Evolutionary conservation across 306 rosid species (phyloP), one percentile per base, ranked within the genome.

Genomic region (Aeschynomene evenia): DNA sequence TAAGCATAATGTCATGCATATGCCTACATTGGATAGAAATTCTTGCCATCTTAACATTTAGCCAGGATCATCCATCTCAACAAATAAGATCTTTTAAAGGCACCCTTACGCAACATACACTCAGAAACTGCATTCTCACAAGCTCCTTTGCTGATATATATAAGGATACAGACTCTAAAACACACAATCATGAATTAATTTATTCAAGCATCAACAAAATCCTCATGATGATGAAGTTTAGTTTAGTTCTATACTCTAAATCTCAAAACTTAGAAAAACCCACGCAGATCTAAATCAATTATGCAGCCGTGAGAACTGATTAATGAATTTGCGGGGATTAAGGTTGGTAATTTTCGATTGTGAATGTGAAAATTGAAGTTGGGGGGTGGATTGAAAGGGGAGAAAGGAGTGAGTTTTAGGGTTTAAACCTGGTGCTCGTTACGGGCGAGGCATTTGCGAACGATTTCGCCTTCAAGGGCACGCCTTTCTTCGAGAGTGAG

Each of bases 391-490:
- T 28, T 4, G 5, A 45, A 45, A 9, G 21, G 20, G 51, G 51
- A 45, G 1, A 33, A 28, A 34, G 39, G 39, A 9, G 39, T 7
- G 39, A 5, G 31, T 0, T 28, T 13, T 13, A 40, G 48, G 48
- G 31, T 28, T 28, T 28, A 3, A 1, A 93, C 97, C 96, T 94
- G 96, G 63, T 87, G 91, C 15, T 94, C 95, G 70, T 63, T 83
- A 16, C 96, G 96, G 29, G 99, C 92, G 52, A 94, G 96, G 65
- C 99, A 94, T 80, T 94, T 91, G 76, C 92, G 92, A 70, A 91
- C 92, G 86, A 94, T 91, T 83, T 94, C 97, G 9, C 91, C 92
- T 63, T 91, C 96, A 40, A 91, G 97, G 66, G 96, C 90, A 5
- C 96, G 92, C 42, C 96, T 75, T 84, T 94, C 92, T 79, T 90